Evolutionary conservation across 495 filamentous ascomycete genomes (phyloP).

Genomic region (Penicillium longicatenatum): DNA sequence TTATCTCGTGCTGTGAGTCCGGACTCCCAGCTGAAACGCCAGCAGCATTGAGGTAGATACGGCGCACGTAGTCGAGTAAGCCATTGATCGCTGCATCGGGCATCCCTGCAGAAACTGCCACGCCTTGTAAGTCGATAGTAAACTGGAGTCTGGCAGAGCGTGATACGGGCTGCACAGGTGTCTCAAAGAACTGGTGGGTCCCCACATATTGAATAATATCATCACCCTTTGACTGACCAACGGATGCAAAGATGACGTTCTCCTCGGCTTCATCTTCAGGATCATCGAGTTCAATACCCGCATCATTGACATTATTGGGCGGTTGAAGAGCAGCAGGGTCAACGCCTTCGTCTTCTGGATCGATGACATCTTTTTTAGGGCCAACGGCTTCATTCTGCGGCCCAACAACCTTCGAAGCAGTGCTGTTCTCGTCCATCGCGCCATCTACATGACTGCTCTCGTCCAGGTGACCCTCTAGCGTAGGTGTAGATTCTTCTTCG

Average conservation of each 20-base stretch:
- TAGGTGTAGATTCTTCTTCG: background rate
- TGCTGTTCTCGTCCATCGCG: background rate
- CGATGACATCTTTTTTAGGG: background rate
- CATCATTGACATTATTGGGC: background rate
- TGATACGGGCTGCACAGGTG: constrained; percentile 15
- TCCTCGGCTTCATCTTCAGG: background rate
- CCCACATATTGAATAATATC: constrained; percentile 24
- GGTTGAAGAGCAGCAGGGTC: too few species aligned
- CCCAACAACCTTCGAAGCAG: background rate
- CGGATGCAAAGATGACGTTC: constrained; percentile 18
- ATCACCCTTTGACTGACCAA: constrained; percentile 11
- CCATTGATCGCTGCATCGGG: constrained; percentile 2
- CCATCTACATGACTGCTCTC: background rate
- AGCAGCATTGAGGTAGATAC: constrained; percentile 21
- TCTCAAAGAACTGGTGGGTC: constrained; percentile 25
- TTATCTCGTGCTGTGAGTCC: constrained; percentile 4
- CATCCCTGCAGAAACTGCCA: constrained; percentile 19
- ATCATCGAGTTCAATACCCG: background rate
- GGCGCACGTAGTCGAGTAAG: constrained; percentile 27
- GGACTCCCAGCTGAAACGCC: background rate
- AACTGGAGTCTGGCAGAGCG: constrained; percentile 26
- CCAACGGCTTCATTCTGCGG: background rate
- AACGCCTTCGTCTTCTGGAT: too few species aligned
- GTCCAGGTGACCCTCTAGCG: background rate
- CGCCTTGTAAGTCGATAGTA: constrained; percentile 15